phyloP scores from a whole-genome alignment of 2,329 filamentous ascomycete species.

The Aspergillus thermomutatus region DNA sequence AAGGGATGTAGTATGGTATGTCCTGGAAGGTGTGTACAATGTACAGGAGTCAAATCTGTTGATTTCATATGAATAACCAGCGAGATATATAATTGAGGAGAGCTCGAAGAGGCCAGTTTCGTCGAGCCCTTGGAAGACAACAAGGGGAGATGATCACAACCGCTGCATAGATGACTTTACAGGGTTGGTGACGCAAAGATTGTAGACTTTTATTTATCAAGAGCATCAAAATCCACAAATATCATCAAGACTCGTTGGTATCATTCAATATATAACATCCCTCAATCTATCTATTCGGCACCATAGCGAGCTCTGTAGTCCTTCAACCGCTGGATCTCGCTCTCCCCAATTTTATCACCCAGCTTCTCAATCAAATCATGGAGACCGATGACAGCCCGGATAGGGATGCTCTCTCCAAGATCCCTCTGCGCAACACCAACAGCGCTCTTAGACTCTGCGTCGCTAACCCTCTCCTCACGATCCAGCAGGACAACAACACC shows the following conservation, averaged over 20 bases:
- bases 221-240: not conserved
- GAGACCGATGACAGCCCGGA: constrained; percentile 68
- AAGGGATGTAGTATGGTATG: not conserved
- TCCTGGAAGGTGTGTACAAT: not conserved
- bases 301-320: constrained; percentile 61
- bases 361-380: constrained; percentile 75
- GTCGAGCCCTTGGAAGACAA: no score
- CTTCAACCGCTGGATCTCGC: constrained; percentile 65
- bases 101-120: not conserved
- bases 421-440: constrained; percentile 83
- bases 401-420: constrained; percentile 67
- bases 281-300: constrained; percentile 27
- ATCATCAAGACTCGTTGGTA: constrained; percentile 13
- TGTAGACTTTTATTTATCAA: not conserved
- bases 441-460: constrained; percentile 67
- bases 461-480: constrained; percentile 60
- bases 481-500: constrained; percentile 88
- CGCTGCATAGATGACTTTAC: not conserved
- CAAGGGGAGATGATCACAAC: not conserved
- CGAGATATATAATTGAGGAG: not conserved
- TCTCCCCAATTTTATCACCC: constrained; percentile 58
- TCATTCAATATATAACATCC: constrained; percentile 23
- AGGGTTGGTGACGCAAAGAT: not conserved
- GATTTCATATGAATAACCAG: not conserved
- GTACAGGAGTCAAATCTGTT: not conserved